Evolutionary conservation across 1,139 yeast genomes (phyloP).

Genomic region (Suhomyces wounanorum): DNA sequence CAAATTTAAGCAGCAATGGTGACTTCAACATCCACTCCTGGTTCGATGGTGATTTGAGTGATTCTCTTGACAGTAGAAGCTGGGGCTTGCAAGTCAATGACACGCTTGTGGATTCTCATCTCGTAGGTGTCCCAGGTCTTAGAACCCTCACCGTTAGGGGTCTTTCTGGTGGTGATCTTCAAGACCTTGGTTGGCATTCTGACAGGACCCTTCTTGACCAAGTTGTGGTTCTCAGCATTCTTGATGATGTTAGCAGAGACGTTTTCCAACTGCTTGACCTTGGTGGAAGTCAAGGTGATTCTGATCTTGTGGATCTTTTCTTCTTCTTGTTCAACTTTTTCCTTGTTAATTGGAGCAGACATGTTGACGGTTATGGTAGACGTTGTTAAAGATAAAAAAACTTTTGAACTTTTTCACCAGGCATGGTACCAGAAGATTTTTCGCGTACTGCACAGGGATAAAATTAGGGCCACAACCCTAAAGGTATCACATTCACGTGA

Average conservation of each 20-base stretch:
- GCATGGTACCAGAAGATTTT: conserved; percentile 9
- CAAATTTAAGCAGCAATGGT: conserved; percentile 32
- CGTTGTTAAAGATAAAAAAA: conserved; percentile 35
- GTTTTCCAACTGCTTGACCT: conserved; percentile 97
- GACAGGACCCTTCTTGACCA: conserved; percentile 97
- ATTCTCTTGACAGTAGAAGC: conserved; percentile 91
- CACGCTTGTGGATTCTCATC: conserved; percentile 99
- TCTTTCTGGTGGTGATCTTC: conserved; percentile 99
- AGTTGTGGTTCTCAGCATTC: conserved; percentile 82
- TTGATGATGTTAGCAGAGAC: conserved; percentile 83
- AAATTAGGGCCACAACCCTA: conserved; percentile 16
- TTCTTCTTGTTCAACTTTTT: conserved; percentile 75
- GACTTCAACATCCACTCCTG: conserved; percentile 42
- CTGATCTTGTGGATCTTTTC: conserved; percentile 91
- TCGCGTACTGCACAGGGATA: conserved; percentile 9
- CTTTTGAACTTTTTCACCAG: conserved; percentile 15
- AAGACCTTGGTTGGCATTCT: conserved; percentile 99
- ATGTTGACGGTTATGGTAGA: conserved; percentile 52
- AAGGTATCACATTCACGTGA: conserved; percentile 8
- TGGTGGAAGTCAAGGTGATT: conserved; percentile 98
- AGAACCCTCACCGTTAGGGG: conserved; percentile 99
- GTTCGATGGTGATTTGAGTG: conserved; percentile 86
- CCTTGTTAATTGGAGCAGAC: conserved; percentile 83
- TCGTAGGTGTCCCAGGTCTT: conserved; percentile 99
- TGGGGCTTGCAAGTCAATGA: conserved; percentile 98